Evolutionary conservation across 1,139 yeast species (phyloP).

Genomic region (Schwanniomyces etchellsii): DNA sequence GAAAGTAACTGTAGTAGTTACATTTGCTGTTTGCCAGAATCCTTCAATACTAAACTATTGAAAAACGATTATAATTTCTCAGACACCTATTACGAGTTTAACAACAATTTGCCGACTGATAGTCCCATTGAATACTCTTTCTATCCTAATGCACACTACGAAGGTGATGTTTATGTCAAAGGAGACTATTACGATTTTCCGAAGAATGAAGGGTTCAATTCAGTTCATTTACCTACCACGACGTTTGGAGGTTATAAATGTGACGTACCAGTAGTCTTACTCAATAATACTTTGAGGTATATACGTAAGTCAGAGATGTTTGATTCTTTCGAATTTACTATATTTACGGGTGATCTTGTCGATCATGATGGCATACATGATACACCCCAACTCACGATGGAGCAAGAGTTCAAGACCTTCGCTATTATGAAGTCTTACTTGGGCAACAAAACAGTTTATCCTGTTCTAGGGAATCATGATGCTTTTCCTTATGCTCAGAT

Average conservation of each 20-base stretch:
- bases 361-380: slow-evolving; percentile 51
- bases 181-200: slow-evolving; percentile 39
- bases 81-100: slow-evolving; percentile 13
- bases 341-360: slow-evolving; percentile 68
- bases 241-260: slow-evolving; percentile 57
- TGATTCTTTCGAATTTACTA: slow-evolving; percentile 47
- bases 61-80: slow-evolving; percentile 29
- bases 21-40: slow-evolving; percentile 46
- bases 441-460: slow-evolving; percentile 52
- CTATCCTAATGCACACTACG: slow-evolving; percentile 32
- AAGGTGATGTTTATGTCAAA: slow-evolving; percentile 25
- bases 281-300: slow-evolving; percentile 50
- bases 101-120: slow-evolving; percentile 11
- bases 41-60: slow-evolving; percentile 26
- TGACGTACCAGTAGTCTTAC: slow-evolving; percentile 57
- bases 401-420: slow-evolving; percentile 49
- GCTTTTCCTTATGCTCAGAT: slow-evolving; percentile 68
- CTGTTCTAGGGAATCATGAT: slow-evolving; percentile 70
- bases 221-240: slow-evolving; percentile 48
- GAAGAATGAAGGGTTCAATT: slow-evolving; percentile 31
- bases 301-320: slow-evolving; percentile 29
- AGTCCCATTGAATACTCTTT: slow-evolving; percentile 17
- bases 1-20: slow-evolving; percentile 55
- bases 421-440: slow-evolving; percentile 51
- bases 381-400: slow-evolving; percentile 43